A percentile compares a stretch with the other conserved stretches of the same genome.
Conservation (phyloP, 2,329 filamentous ascomycete species). For the Penicillium sp. region DNA sequence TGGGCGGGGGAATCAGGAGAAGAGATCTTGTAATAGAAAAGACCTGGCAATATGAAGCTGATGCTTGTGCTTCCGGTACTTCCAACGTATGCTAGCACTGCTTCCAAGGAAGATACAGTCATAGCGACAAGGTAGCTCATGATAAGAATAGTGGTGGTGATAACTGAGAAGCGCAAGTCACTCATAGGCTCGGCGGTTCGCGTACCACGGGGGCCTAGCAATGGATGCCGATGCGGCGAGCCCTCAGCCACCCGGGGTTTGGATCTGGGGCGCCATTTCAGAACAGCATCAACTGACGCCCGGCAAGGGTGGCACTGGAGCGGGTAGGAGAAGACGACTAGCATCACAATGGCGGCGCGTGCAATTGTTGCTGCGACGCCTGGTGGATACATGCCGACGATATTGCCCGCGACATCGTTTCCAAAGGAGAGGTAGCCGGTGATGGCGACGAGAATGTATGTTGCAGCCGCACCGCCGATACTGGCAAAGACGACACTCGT, state of each 20-base stretch:
- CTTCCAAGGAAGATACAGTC: conserved; percentile 85
- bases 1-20: conserved; percentile 85
- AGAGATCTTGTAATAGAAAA: conserved; percentile 99
- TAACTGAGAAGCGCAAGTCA: conserved; percentile 83
- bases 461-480: conserved; percentile 82
- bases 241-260: conserved; percentile 40
- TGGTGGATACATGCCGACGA: conserved; percentile 84
- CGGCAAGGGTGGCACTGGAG: conserved; percentile 95
- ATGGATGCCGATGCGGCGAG: conserved; percentile 49
- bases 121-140: conserved; percentile 86
- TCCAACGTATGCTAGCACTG: conserved; percentile 92
- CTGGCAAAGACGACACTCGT: conserved; percentile 79
- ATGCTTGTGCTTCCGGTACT: conserved; percentile 94
- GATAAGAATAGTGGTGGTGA: conserved; percentile 85
- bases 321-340: conserved; percentile 96
- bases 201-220: conserved; percentile 42
- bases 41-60: conserved; percentile 90
- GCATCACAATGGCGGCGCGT: conserved; percentile 90
- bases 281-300: conserved; percentile 91
- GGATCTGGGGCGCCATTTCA: conserved; percentile 83
- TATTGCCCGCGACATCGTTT: conserved; percentile 86
- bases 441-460: conserved; percentile 90
- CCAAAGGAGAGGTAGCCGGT: conserved; percentile 97
- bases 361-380: conserved; percentile 87
- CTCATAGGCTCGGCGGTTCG: conserved; percentile 69